These are phyloP conservation scores for Trichothecium sympodiale DNA, from an alignment of 2,329 filamentous ascomycete species.

Conservation along the genomic window DNA sequence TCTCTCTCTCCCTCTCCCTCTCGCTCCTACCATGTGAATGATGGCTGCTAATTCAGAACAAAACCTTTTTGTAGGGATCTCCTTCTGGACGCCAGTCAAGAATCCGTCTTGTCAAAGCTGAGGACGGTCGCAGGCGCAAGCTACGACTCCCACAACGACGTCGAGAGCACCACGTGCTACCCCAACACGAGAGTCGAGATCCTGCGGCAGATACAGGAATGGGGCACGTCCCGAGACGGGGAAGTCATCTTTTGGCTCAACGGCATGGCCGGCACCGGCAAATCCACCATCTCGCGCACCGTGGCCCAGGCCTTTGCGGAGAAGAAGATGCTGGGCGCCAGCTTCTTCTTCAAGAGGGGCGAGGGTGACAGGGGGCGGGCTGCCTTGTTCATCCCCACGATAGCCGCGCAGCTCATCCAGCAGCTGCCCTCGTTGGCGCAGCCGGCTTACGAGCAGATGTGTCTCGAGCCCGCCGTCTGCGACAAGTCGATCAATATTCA, in stretches of 20 bases:
- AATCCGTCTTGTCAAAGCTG: no score
- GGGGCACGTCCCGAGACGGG: neutral
- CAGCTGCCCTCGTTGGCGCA: neutral
- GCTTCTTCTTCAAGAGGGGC: constrained; percentile 2
- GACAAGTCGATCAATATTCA: neutral
- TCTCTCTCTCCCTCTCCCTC: no score
- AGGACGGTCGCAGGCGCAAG: neutral
- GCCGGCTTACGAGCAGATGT: neutral
- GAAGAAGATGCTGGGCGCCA: neutral
- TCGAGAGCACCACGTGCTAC: neutral
- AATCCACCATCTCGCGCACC: constrained; percentile 1
- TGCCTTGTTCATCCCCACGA: neutral
- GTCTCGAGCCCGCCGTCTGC: no score
- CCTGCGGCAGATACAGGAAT: neutral
- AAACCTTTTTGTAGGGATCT: no score
- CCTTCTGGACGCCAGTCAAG: no score
- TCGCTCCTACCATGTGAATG: no score
- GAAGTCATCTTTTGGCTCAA: neutral
- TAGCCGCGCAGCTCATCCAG: neutral
- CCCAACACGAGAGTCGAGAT: neutral
- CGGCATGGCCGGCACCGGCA: neutral
- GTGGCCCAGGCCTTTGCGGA: neutral
- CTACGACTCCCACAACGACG: neutral
- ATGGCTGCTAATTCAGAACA: no score
- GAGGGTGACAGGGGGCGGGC: neutral